Evolutionary conservation across 768 basidiomycete genomes (phyloP).

Genomic region (Trametes cubensis): DNA sequence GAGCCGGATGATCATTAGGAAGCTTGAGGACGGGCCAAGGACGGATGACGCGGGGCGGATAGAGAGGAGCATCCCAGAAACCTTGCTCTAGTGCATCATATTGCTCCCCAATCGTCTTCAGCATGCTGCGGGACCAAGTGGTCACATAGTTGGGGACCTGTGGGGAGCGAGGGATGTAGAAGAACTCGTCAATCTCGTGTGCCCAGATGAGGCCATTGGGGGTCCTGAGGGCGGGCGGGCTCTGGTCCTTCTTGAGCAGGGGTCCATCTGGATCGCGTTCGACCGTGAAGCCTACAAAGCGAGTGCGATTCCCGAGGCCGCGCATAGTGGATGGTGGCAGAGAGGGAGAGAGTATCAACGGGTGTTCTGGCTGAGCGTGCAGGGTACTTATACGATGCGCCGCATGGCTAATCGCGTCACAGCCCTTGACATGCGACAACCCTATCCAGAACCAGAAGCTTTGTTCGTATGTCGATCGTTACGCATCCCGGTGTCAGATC

Average conservation of each 20-base stretch:
- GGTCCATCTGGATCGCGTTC: slow-evolving; percentile 21
- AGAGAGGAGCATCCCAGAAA: slow-evolving; percentile 21
- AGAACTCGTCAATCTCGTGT: slow-evolving; percentile 15
- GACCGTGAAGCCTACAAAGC: not conserved
- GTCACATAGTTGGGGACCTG: slow-evolving; percentile 30
- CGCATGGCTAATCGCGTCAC: too few relatives aligned
- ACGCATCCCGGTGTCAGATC: too few relatives aligned
- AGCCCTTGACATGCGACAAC: too few relatives aligned
- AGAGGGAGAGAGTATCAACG: not conserved
- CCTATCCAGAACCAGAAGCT: too few relatives aligned
- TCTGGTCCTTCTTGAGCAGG: slow-evolving; percentile 21
- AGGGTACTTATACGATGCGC: too few relatives aligned
- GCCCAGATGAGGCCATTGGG: slow-evolving; percentile 27
- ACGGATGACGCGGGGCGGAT: slow-evolving; percentile 24
- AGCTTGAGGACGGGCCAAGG: slow-evolving; percentile 32
- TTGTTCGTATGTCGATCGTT: too few relatives aligned
- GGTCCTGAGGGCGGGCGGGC: slow-evolving; percentile 21
- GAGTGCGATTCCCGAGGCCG: not conserved
- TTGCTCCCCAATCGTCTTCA: slow-evolving; percentile 36
- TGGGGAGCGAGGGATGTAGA: slow-evolving; percentile 20
- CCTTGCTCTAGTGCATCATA: slow-evolving; percentile 23
- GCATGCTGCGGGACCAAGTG: slow-evolving; percentile 40
- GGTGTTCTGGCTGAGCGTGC: not conserved
- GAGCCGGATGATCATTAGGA: not conserved
- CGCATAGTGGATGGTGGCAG: not conserved